phyloP scores from a whole-genome alignment of 352 stramenopile genomes.

The Phytopythium montanum region DNA sequence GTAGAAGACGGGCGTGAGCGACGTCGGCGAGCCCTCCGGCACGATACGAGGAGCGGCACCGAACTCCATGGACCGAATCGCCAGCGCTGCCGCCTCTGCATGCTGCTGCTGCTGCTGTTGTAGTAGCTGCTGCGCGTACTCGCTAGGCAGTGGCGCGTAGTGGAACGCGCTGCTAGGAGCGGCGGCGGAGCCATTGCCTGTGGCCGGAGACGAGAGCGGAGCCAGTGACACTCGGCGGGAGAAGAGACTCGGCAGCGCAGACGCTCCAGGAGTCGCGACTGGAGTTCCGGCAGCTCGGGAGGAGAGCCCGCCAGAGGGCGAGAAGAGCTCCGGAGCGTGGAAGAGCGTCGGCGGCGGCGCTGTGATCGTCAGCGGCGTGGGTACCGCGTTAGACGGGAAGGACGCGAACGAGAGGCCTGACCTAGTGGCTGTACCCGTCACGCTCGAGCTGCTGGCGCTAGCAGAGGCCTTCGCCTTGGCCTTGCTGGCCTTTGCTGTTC shows the following conservation, averaged over 20 bases:
- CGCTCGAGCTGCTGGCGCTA: constrained; percentile 1
- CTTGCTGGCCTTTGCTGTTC: background rate
- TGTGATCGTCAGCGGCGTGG: constrained; percentile 42
- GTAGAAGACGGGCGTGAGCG: constrained; percentile 48
- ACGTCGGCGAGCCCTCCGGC: constrained; percentile 31
- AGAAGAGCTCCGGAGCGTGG: constrained; percentile 32
- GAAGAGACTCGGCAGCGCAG: constrained; percentile 48
- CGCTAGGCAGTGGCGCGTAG: background rate
- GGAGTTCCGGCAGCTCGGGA: constrained; percentile 18
- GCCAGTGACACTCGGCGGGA: constrained; percentile 31
- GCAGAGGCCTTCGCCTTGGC: constrained; percentile 9
- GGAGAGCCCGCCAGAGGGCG: constrained; percentile 6
- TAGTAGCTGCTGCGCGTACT: background rate
- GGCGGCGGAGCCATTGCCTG: constrained; percentile 5
- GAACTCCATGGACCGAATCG: constrained; percentile 1
- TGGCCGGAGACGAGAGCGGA: constrained; percentile 29
- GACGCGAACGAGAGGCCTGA: constrained; percentile 25
- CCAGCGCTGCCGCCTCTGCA: background rate
- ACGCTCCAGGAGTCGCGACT: constrained; percentile 6
- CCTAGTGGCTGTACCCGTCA: constrained; percentile 15
- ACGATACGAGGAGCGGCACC: background rate
- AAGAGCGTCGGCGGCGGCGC: constrained; percentile 35
- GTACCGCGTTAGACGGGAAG: constrained; percentile 17
- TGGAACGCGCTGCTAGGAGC: background rate
- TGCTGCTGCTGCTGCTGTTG: background rate